These are phyloP conservation scores for Xenoacremonium recifei DNA, from an alignment of 2,329 filamentous ascomycete species.

Conservation along the genomic window DNA sequence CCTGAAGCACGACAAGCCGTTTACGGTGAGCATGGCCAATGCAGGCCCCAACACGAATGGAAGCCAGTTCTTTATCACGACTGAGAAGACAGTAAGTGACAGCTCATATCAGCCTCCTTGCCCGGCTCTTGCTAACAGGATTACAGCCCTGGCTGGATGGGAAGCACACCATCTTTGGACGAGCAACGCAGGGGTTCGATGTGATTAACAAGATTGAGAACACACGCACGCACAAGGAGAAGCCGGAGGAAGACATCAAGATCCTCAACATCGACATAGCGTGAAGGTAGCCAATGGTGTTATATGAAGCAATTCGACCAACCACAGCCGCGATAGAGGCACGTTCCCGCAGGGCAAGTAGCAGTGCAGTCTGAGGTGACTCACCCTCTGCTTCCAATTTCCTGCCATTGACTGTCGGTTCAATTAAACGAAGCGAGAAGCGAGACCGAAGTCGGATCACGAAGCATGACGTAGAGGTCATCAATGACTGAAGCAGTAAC, in stretches of 20 bases:
- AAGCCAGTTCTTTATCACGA: constrained; percentile 97
- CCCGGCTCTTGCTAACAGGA: constrained; percentile 27
- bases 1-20: constrained; percentile 91
- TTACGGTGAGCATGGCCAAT: constrained; percentile 97
- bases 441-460: no score
- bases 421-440: no score
- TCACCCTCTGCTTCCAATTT: no score
- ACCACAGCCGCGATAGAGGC: no score
- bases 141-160: constrained; percentile 82
- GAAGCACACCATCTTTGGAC: constrained; percentile 94
- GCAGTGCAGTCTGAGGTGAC: no score
- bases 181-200: constrained; percentile 86
- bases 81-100: constrained; percentile 78
- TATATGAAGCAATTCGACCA: no score
- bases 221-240: constrained; percentile 80
- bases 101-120: background rate
- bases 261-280: constrained; percentile 80
- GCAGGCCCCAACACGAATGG: constrained; percentile 94
- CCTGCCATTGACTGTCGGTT: no score
- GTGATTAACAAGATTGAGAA: constrained; percentile 97
- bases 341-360: no score
- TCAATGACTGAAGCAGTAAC: no score
- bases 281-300: no score
- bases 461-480: no score
- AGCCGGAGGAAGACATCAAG: constrained; percentile 95